phyloP scores from a whole-genome alignment of 148 eudicot species.

The Vaccinium vitisidaea region DNA sequence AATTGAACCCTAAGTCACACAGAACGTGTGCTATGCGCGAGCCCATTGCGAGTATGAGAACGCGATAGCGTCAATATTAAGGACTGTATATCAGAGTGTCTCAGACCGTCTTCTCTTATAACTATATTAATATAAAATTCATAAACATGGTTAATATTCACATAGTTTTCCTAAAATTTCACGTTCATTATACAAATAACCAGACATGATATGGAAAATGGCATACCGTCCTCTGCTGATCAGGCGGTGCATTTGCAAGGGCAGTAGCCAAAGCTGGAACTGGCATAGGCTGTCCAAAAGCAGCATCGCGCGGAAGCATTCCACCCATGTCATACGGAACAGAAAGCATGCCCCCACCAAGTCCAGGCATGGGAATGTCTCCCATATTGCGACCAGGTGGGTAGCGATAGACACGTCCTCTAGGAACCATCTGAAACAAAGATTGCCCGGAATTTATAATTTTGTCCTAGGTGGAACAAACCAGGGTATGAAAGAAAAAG shows the following conservation, averaged over 20 bases:
- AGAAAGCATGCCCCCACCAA: slow-evolving; percentile 66
- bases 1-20: no score
- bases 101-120: no score
- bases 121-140: no score
- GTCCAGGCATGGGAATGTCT: slow-evolving; percentile 48
- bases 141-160: no score
- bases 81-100: no score
- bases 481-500: not conserved
- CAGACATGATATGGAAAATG: not conserved
- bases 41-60: no score
- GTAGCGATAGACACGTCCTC: slow-evolving; percentile 75
- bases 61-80: no score
- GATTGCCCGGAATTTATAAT: not conserved
- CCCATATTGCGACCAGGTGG: slow-evolving; percentile 73
- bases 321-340: slow-evolving; percentile 72
- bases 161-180: no score
- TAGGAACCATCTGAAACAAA: slow-evolving; percentile 64
- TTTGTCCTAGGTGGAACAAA: not conserved
- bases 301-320: slow-evolving; percentile 67
- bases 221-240: slow-evolving; percentile 83
- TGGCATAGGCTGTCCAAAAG: slow-evolving; percentile 62
- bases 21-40: no score
- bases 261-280: slow-evolving; percentile 76
- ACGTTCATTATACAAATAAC: no score
- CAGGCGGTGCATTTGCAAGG: slow-evolving; percentile 80